Conservation (phyloP, 1,139 yeast genomes). For the Hanseniaspora uvarum region DNA sequence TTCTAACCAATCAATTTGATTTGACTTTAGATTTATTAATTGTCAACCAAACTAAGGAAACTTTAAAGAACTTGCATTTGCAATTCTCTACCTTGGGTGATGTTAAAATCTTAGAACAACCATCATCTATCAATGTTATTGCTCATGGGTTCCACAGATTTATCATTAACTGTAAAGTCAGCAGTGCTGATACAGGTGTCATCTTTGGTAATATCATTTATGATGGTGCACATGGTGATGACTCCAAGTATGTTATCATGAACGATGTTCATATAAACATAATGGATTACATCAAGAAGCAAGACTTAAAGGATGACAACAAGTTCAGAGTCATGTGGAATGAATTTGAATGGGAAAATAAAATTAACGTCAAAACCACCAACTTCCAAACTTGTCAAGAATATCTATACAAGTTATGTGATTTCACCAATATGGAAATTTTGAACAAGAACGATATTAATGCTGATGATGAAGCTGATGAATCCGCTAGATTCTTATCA, state of each 20-base stretch:
- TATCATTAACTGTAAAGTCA: constrained; percentile 83
- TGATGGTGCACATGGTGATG: constrained; percentile 91
- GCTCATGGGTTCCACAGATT: constrained; percentile 92
- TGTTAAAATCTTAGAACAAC: constrained; percentile 85
- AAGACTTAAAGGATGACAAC: constrained; percentile 65
- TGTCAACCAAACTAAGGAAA: constrained; percentile 87
- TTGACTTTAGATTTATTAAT: constrained; percentile 86
- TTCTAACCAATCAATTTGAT: constrained; percentile 90
- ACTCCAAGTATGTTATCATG: constrained; percentile 78
- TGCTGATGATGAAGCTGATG: constrained; percentile 49
- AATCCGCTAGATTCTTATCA: constrained; percentile 56
- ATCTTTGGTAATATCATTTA: constrained; percentile 94
- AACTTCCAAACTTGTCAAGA: constrained; percentile 56
- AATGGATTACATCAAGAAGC: constrained; percentile 95
- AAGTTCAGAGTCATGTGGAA: constrained; percentile 98
- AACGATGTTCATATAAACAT: constrained; percentile 94
- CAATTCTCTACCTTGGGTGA: constrained; percentile 97
- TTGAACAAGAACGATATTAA: constrained; percentile 80
- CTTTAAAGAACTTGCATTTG: constrained; percentile 81
- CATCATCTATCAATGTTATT: constrained; percentile 85
- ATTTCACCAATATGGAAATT: constrained; percentile 87
- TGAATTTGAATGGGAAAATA: constrained; percentile 99
- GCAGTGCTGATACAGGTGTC: constrained; percentile 95
- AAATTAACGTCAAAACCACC: constrained; percentile 75
- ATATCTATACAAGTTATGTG: constrained; percentile 66